phyloP scores from a whole-genome alignment of 768 basidiomycete species.

The Collybiopsis luxurians region DNA sequence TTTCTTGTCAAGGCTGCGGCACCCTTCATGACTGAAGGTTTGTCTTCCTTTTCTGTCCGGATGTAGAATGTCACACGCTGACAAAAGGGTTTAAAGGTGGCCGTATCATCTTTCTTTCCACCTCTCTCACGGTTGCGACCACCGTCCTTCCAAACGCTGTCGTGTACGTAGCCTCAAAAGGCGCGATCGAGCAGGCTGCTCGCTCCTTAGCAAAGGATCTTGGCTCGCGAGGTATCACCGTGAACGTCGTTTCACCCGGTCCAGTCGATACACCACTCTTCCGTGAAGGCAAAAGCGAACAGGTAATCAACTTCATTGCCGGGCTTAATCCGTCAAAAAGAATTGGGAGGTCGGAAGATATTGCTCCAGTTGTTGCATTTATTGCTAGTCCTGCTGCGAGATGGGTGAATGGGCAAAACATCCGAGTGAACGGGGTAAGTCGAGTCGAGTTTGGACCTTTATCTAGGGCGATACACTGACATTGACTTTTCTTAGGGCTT shows the following conservation, averaged over 20 bases:
- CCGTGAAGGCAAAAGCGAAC: constrained; percentile 49
- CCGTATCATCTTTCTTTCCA: constrained; percentile 57
- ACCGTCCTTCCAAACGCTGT: too few species aligned
- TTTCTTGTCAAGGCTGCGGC: too few species aligned
- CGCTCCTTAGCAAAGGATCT: constrained; percentile 59
- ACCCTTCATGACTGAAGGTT: constrained; percentile 50
- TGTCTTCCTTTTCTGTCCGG: constrained; percentile 38
- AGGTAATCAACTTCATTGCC: constrained; percentile 42
- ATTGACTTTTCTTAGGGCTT: too few species aligned
- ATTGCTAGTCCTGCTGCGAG: constrained; percentile 48
- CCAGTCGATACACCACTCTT: constrained; percentile 56
- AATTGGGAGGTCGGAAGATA: constrained; percentile 49
- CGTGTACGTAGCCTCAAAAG: constrained; percentile 49
- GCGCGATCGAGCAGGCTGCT: constrained; percentile 56
- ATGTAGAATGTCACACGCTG: constrained; percentile 11
- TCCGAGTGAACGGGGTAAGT: too few species aligned
- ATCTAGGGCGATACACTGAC: too few species aligned
- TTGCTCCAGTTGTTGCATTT: constrained; percentile 52
- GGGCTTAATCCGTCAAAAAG: constrained; percentile 44
- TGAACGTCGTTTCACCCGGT: constrained; percentile 51
- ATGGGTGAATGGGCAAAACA: too few species aligned
- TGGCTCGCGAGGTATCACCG: too few species aligned
- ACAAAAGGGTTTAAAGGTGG: constrained; percentile 17
- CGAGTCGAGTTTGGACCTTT: too few species aligned
- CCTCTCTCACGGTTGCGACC: constrained; percentile 43